A percentile compares a stretch with the other conserved stretches of the same genome.
phyloP scores from a whole-genome alignment of 2,329 filamentous ascomycete species.

The Pseudomassariella vexata region DNA sequence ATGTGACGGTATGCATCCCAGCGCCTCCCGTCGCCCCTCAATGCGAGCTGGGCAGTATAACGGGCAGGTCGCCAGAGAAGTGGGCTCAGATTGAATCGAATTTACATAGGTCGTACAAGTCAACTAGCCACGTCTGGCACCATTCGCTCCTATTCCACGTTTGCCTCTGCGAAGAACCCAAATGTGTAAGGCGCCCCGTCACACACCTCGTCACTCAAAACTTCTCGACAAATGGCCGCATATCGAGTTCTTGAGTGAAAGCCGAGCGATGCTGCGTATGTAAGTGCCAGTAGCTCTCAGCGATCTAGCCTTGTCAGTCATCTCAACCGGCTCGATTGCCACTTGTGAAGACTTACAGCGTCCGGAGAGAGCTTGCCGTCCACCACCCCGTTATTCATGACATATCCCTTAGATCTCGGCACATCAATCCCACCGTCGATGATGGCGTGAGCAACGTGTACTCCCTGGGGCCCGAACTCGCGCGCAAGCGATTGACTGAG shows the following conservation, averaged over 20 bases:
- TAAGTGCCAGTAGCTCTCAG: constrained; percentile 68
- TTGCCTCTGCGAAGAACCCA: background rate
- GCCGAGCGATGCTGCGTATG: constrained; percentile 66
- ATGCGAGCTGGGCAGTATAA: constrained; percentile 11
- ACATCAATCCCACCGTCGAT: constrained; percentile 75
- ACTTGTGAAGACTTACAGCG: constrained; percentile 53
- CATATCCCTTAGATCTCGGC: constrained; percentile 50
- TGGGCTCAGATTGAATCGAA: constrained; percentile 6
- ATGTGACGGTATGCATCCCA: too few relatives aligned
- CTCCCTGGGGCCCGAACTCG: constrained; percentile 68
- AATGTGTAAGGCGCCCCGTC: background rate
- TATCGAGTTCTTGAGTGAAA: constrained; percentile 68
- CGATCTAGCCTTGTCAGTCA: constrained; percentile 54
- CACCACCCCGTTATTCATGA: constrained; percentile 26
- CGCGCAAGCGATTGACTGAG: constrained; percentile 62
- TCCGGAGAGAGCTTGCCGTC: constrained; percentile 58
- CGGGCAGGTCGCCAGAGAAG: constrained; percentile 5
- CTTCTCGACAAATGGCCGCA: constrained; percentile 64
- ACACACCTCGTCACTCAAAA: background rate
- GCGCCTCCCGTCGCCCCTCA: constrained; percentile 12
- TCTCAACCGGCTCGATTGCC: constrained; percentile 5
- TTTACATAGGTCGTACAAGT: constrained; percentile 11
- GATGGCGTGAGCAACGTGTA: constrained; percentile 69
- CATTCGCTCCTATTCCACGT: too few relatives aligned
- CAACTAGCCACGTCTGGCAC: too few relatives aligned